Percentiles rank a stretch among this genome's conserved stretches.
phyloP scores from a whole-genome alignment of 2,329 filamentous ascomycete genomes.

The Fusarium haematococcum region DNA sequence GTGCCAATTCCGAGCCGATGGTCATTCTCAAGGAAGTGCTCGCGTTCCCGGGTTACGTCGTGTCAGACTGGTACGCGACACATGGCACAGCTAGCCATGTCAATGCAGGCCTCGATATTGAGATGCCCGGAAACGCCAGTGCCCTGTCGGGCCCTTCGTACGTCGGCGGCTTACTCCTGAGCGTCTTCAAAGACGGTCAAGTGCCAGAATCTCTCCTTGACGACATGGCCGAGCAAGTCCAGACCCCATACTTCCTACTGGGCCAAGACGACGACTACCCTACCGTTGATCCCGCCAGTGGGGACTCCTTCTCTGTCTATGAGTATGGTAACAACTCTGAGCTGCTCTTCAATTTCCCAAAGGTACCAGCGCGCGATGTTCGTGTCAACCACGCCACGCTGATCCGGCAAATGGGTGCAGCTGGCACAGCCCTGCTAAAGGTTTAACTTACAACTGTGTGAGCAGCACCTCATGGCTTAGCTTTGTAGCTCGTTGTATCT shows the following conservation, averaged over 20 bases:
- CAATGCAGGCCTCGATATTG: conserved; percentile 57
- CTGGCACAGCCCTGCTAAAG: conserved; percentile 47
- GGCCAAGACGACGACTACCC: conserved; percentile 61
- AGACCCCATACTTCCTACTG: conserved; percentile 67
- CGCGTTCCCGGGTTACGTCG: conserved; percentile 59
- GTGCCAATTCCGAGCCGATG: not conserved
- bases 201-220: conserved; percentile 52
- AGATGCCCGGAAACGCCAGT: conserved; percentile 49
- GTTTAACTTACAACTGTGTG: too few species aligned
- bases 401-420: conserved; percentile 51
- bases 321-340: not conserved
- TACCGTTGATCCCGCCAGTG: not conserved
- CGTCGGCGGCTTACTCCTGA: not conserved
- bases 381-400: conserved; percentile 46
- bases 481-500: too few species aligned
- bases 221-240: conserved; percentile 43
- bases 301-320: not conserved
- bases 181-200: not conserved
- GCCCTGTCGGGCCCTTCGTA: not conserved
- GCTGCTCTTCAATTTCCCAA: not conserved
- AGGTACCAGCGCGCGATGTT: conserved; percentile 41
- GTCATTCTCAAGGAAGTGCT: not conserved
- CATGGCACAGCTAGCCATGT: conserved; percentile 53
- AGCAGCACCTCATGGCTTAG: too few species aligned
- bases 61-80: conserved; percentile 58